Base-by-base conservation (phyloP, 805 yeast species). In the Barnettozyma botsteinii region DNA sequence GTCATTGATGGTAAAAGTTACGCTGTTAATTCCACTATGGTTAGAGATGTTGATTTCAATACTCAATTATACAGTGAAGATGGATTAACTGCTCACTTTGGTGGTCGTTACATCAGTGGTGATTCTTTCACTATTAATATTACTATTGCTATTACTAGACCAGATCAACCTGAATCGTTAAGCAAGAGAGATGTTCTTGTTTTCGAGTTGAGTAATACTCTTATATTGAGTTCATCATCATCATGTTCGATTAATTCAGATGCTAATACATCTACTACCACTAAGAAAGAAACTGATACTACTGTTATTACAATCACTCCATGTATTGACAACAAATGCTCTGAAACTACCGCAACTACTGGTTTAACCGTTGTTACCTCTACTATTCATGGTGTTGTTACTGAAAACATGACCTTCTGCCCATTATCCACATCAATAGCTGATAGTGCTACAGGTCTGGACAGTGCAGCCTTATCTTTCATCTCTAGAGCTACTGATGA, bases 111-210 rank as follows among this genome's bases (percentile, higher is more conserved):
- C 19, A 14, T 35, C 15, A 21, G 23, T 32, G 40, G 40, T 13
- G 35, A 31, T 17, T 31, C 20, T 11, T 32, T 30, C 20, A 31
- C 37, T 14, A 26, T 41, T 7, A 23, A 31, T 19, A 25, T 31
- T 12, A 18, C 23, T 13, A 24, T 43, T 9, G 24, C 18, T 7
- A 18, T 40, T 9, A 40, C 46, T 38, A 48, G 45, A 18, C 52
- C 54, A 44, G 51, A 47, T 32, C 41, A 33, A 23, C n/a, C n/a
- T n/a, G 44, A 42, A 42, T 28, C 15, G 18, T 14, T 43, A 6
- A 27, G 22, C 9, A 43, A 43, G 43, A 40, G 47, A 40, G 43
- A 40, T 17, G 30, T 13, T 7, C 26, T 22, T 5, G 15, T 37
- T 8, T 43, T 17, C 21, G 31, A 31, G 14, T 24, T 43, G 11